Base-by-base conservation (phyloP, 2,329 filamentous ascomycete species). In the Colletotrichum cordylinicola region DNA sequence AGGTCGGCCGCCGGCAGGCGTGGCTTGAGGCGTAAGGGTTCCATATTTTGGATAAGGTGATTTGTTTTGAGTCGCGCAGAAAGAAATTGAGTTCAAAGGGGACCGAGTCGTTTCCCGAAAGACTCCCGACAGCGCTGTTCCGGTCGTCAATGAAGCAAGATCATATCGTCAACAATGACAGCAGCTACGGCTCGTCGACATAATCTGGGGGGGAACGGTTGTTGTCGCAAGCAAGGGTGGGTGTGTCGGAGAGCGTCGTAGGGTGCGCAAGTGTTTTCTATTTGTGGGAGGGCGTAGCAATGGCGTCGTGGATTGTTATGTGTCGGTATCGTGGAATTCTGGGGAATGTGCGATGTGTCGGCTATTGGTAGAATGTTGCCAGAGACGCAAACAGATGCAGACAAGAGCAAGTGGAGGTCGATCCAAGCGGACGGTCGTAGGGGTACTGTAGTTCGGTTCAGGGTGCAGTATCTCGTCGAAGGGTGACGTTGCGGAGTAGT, bases 1-100 rank as follows among this genome's bases (percentile, higher is more conserved):
- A 91, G 90, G 82, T 90, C 89, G 43, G 60, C 64, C 79, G 91
- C 89, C 64, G 91, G 87, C 77, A 86, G 86, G 70, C 89, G 86
- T 56, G 86, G 85, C 82, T 91, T 91, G 55, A 91, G 84, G 79
- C 87, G 88, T 81, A 91, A 81, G 58, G 89, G 84, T 67, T 91
- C 91, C 89, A 93, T 92, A 76, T 79, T 83, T 61, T 39, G 52
- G 74, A 35, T 60, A 62, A 43, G 48, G 65, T 69, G 60, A 33
- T 33, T 69, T 69, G 64, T 65, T 52, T 65, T 27, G 33, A 60
- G 21, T 56, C 58, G 74, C 74, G 74, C 65, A 61, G 18, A 65
- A 52, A 68, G 43, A 43, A 74, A 67, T 64, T 65, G 67, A n/a
- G 48, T 76, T 66, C 39, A 21, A 60, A 33, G 29, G 48, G 48